Evolutionary conservation across 2,329 filamentous ascomycete species (phyloP), one percentile per base, ranked within the genome.

Genomic region (Samsoniella hepiali): DNA sequence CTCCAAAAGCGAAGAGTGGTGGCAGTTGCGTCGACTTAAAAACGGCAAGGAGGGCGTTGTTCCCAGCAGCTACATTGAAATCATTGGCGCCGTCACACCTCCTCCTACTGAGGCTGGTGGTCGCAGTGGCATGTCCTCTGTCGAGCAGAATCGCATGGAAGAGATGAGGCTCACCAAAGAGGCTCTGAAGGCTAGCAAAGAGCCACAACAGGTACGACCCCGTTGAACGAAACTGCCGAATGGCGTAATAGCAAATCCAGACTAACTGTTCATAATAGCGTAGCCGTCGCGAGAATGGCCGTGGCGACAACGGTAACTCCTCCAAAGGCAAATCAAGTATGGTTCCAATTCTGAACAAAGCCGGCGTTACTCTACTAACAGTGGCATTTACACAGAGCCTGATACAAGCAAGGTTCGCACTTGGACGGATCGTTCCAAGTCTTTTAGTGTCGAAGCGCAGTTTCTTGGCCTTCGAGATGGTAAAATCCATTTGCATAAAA

Each of bases 401-500:
- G 93, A 99, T 75, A 75, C 87, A 15, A 80, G 85, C 59, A 96
- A 95, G 78, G 86, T 96, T 38, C 88, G 95, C 67, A 93, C 89
- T 3, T 99, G 95, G 95, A 97, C 93, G 38, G 95, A 99, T 76
- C 87, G 95, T 69, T 92, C 92, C 42, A 95, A 94, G 70, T 94
- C 93, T 1, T 99, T 99, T 78, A 98, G 92, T 69, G 95, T 99
- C 62, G 95, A 98, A 68, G 95, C 95, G 17, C 92, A 99, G 74
- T 99, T 98, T 72, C 86, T 99, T 58, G 94, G 93, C 34, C 84
- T 98, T 59, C 92, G 92, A 74, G 95, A 98, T 73, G 92, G 93
- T 67, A 98, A 98, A 77, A 96, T 99, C 68, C 96, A 99, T 76
- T 82, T 99, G 29, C 95, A 99, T 81, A 99, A 99, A 79, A 84